Conservation (phyloP, 2,329 filamentous ascomycete genomes). For the Pseudocercospora ulei region DNA sequence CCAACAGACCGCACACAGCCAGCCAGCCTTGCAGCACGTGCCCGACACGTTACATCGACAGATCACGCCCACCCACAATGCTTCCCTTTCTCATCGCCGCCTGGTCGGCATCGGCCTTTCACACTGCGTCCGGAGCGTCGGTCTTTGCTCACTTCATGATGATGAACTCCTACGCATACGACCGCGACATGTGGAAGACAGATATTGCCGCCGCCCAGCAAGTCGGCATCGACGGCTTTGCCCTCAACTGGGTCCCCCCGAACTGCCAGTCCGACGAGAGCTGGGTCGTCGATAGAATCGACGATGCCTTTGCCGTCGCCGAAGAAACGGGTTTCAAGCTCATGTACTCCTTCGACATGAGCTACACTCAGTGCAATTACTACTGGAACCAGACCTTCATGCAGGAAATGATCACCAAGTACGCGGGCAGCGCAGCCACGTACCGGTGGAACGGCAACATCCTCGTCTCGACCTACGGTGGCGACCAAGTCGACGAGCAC, state of each 20-base stretch:
- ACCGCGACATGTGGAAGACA: conserved; percentile 30
- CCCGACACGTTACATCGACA: conserved; percentile 3
- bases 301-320: conserved; percentile 34
- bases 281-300: conserved; percentile 34
- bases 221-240: conserved; percentile 35
- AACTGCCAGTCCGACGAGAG: conserved; percentile 30
- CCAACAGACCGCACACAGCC: conserved; percentile 7
- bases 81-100: conserved; percentile 20
- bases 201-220: conserved; percentile 33
- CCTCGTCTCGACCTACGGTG: conserved; percentile 35
- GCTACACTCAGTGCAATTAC: conserved; percentile 30
- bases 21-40: conserved; percentile 3
- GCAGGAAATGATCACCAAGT: conserved; percentile 30
- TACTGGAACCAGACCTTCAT: conserved; percentile 37
- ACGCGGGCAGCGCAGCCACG: conserved; percentile 31
- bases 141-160: conserved; percentile 36
- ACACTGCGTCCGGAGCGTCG: conserved; percentile 26
- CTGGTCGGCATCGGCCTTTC: conserved; percentile 25
- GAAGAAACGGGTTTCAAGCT: conserved; percentile 33
- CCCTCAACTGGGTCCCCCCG: conserved; percentile 35
- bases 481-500: conserved; percentile 27
- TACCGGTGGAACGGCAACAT: conserved; percentile 36
- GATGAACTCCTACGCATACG: conserved; percentile 33
- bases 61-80: conserved; percentile 14
- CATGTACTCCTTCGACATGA: conserved; percentile 37